Percentiles rank a stretch among this genome's conserved stretches.
Conservation (phyloP, 306 rosid genomes). For the Betula pendula region DNA sequence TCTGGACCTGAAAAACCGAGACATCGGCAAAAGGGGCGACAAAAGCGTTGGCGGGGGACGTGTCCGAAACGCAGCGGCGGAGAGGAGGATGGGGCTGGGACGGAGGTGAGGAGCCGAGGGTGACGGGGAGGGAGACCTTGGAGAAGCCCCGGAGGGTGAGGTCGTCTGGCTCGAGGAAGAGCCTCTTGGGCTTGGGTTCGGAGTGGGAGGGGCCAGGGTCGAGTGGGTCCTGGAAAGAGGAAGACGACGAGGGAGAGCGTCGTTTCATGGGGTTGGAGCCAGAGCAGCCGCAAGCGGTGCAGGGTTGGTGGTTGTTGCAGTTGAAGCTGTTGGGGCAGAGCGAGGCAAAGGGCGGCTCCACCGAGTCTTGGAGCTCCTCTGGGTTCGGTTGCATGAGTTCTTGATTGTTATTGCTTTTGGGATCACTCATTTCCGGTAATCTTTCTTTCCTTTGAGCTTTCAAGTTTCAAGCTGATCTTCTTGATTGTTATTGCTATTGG, state of each 20-base stretch:
- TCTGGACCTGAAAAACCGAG: neutral
- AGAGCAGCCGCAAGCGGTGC: conserved; percentile 16
- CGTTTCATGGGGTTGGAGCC: conserved; percentile 33
- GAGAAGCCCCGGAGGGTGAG: conserved; percentile 15
- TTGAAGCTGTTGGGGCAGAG: conserved; percentile 27
- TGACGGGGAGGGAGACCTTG: conserved; percentile 18
- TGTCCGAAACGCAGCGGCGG: conserved; percentile 35
- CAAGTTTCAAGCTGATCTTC: too few relatives aligned
- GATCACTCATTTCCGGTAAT: neutral
- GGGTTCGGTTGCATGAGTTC: neutral
- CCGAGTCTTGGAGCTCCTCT: neutral
- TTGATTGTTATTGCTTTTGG: neutral
- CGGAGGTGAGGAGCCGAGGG: neutral
- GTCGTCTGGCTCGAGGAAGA: conserved; percentile 20
- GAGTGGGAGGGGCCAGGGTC: neutral
- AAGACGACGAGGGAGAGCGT: conserved; percentile 7
- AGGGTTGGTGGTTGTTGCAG: neutral
- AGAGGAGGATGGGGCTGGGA: neutral
- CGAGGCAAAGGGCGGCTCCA: conserved; percentile 27
- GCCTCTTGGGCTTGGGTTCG: conserved; percentile 30
- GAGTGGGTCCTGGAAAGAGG: conserved; percentile 14
- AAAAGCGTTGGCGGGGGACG: neutral
- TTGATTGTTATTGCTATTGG: neutral
- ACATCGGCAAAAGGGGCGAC: neutral
- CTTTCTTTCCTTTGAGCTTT: too few relatives aligned